Conservation (phyloP, 306 rosid species). For the Hippophae tibetana region DNA sequence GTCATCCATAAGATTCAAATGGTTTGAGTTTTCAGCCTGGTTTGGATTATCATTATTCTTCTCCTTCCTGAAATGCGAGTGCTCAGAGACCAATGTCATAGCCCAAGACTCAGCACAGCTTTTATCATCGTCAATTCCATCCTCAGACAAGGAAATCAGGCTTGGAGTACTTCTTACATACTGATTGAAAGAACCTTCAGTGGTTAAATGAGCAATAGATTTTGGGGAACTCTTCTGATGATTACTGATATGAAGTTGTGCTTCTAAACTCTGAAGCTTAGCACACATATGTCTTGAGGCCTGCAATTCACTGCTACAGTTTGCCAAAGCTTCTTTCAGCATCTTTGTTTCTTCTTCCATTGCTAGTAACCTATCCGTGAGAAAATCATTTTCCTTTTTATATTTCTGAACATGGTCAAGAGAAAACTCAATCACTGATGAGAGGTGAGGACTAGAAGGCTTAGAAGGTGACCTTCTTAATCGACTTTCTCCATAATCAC, state of each 20-base stretch:
- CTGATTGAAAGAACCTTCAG: constrained; percentile 15
- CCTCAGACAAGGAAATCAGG: constrained; percentile 38
- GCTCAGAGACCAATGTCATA: constrained; percentile 37
- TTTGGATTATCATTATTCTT: constrained; percentile 30
- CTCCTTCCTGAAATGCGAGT: constrained; percentile 39
- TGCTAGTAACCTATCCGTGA: constrained; percentile 42
- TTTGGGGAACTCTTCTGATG: not conserved
- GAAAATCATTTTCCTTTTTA: constrained; percentile 25
- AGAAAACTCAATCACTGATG: constrained; percentile 4
- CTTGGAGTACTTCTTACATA: constrained; percentile 26
- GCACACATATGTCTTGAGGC: constrained; percentile 40
- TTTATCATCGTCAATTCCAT: constrained; percentile 43
- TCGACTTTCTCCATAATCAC: constrained; percentile 32
- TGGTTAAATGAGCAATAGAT: too few species aligned
- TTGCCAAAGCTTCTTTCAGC: constrained; percentile 40
- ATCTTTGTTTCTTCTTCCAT: constrained; percentile 72
- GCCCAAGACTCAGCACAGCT: constrained; percentile 65
- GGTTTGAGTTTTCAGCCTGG: constrained; percentile 30
- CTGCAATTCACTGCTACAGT: constrained; percentile 38
- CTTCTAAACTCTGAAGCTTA: constrained; percentile 44
- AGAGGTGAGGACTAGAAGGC: constrained; percentile 28
- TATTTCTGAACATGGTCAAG: too few species aligned
- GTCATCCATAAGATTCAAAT: constrained; percentile 44
- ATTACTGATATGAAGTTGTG: constrained; percentile 34
- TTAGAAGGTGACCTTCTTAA: constrained; percentile 40